Evolutionary conservation across 805 yeast species (phyloP), one percentile per base, ranked within the genome.

Genomic region (Ogataea parapolymorpha): DNA sequence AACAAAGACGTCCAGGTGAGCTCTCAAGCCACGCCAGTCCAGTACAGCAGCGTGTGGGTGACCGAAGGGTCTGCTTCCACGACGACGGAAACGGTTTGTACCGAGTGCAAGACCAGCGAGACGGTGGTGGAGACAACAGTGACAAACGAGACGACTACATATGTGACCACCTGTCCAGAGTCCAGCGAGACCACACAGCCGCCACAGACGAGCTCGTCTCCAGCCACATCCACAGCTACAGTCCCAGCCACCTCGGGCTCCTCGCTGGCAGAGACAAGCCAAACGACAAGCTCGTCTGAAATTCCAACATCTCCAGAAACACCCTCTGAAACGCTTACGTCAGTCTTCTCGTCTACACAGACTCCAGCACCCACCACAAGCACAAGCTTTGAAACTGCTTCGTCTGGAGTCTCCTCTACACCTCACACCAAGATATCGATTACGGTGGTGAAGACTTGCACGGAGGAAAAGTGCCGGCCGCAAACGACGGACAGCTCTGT

Each of bases 151-250:
- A 18, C 31, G 5, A 37, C 41, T 4, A 28, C 11, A 3, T 37
- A 37, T 24, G 32, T 31, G 30, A 37, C 41, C 3, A 31, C 37
- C 18, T 38, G 37, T 28, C 25, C 41, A 17, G 41, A 31, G 13
- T 27, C 44, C 6, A 28, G 24, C 24, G 24, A 17, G 3, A 16
- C 37, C 9, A 13, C 39, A 11, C 12, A 40, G 10, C 7, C 35
- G 6, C 23, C 44, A 5, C 22, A 36, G 9, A 22, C 24, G 4
- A 34, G 38, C n/a, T 26, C 17, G 26, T 13, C 32, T 6, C 32
- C 31, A 12, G 14, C 31, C 26, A 23, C 37, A 9, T 10, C 38
- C 25, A 17, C 31, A n/a, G 6, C 24, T 15, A 11, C 26, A 7
- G 9, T 31, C 7, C 25, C 38, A 26, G 12, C 32, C 12, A 14